These are phyloP conservation scores for Cephalotrichum gorgonifer DNA, from an alignment of 2,329 filamentous ascomycete species.

Conservation along the genomic window DNA sequence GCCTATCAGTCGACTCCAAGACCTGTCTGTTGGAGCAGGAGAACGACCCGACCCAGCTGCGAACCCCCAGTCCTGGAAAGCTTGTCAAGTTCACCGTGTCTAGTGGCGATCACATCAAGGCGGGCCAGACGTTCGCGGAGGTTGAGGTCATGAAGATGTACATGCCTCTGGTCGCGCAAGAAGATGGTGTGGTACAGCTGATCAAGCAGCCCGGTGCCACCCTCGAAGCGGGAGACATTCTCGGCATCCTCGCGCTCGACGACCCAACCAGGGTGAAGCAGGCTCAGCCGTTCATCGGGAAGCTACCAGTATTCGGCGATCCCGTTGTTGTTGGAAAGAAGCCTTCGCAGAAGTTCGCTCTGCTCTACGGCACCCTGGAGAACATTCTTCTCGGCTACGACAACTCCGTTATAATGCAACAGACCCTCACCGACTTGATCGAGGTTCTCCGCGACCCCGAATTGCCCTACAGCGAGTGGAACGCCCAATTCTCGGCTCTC, in stretches of 20 bases:
- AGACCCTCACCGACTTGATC: constrained; percentile 79
- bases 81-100: constrained; percentile 96
- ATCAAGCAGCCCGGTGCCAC: constrained; percentile 99
- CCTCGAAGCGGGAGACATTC: constrained; percentile 92
- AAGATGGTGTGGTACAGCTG: constrained; percentile 92
- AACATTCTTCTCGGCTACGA: constrained; percentile 92
- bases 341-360: constrained; percentile 75
- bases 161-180: constrained; percentile 92
- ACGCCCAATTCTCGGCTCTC: constrained; percentile 88
- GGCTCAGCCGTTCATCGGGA: constrained; percentile 84
- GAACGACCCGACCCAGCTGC: constrained; percentile 95
- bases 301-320: constrained; percentile 76
- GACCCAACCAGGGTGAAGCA: constrained; percentile 96
- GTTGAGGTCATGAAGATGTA: constrained; percentile 99
- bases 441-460: constrained; percentile 82
- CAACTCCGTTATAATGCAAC: constrained; percentile 92
- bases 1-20: constrained; percentile 94
- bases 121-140: constrained; percentile 88
- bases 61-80: constrained; percentile 91
- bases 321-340: constrained; percentile 86
- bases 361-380: constrained; percentile 65
- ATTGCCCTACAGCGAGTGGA: constrained; percentile 94
- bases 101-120: constrained; percentile 85
- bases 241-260: constrained; percentile 92
- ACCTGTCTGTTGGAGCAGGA: constrained; percentile 96